These are phyloP conservation scores for Jasminum sambac DNA, from an alignment of 257 asterid species.

Conservation along the genomic window DNA sequence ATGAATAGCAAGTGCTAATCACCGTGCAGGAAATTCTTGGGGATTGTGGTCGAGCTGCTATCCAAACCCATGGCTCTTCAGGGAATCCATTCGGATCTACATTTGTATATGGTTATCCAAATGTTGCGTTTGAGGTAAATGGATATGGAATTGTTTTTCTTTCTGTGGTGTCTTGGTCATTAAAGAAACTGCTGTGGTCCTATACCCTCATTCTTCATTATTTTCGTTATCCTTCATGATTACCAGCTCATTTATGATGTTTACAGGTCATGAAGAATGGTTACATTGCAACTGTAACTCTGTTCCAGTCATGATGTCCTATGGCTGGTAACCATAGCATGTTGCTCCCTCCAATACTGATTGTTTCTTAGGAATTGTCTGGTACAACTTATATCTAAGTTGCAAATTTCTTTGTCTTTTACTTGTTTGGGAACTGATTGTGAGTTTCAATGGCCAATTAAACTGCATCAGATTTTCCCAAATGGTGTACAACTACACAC, in stretches of 20 bases:
- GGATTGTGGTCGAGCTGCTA: slow-evolving; percentile 77
- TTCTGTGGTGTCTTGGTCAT: neutral
- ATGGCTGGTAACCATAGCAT: slow-evolving; percentile 19
- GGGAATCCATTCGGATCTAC: slow-evolving; percentile 86
- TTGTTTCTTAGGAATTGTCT: neutral
- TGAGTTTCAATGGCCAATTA: too few species aligned
- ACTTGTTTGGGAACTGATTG: too few species aligned
- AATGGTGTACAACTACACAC: too few species aligned
- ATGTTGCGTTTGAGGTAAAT: slow-evolving; percentile 76
- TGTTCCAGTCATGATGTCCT: slow-evolving; percentile 57
- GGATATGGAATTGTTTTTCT: neutral
- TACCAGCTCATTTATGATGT: slow-evolving; percentile 3
- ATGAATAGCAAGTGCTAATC: neutral
- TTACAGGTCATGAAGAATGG: slow-evolving; percentile 86
- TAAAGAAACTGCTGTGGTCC: neutral
- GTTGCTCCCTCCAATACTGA: neutral
- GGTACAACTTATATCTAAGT: too few species aligned
- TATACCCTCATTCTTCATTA: neutral
- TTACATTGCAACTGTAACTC: slow-evolving; percentile 75
- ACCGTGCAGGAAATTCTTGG: slow-evolving; percentile 71
- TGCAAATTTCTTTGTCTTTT: too few species aligned
- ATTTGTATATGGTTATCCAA: slow-evolving; percentile 77
- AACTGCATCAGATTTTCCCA: too few species aligned
- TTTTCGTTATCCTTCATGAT: slow-evolving; percentile 10
- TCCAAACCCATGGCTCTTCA: slow-evolving; percentile 80